These are phyloP conservation scores for Seiridium unicorne DNA, from an alignment of 2,329 filamentous ascomycete species.

Conservation along the genomic window DNA sequence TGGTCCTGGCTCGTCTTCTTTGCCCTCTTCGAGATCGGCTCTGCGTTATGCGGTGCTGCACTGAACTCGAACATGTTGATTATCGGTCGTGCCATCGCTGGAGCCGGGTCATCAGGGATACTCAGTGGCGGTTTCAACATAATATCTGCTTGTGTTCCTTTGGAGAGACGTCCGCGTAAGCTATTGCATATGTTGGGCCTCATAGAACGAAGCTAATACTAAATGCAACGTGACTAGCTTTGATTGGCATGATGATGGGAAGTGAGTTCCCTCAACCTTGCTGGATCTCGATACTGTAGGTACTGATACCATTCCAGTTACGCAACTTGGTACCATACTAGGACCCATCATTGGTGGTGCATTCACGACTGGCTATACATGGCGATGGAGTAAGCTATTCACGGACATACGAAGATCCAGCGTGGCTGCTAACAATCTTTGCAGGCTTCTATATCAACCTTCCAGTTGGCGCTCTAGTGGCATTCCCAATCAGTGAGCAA, in stretches of 20 bases:
- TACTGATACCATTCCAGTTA: neutral
- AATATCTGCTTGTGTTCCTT: conserved; percentile 9
- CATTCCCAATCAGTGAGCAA: neutral
- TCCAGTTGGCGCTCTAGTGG: conserved; percentile 1
- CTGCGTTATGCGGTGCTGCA: conserved; percentile 6
- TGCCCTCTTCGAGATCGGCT: neutral
- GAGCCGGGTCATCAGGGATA: conserved; percentile 4
- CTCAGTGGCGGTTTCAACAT: conserved; percentile 9
- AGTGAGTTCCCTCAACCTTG: neutral
- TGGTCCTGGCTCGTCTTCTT: neutral
- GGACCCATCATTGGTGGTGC: neutral
- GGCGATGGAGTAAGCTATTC: neutral
- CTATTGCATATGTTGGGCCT: neutral
- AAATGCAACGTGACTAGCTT: neutral
- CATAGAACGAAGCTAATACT: neutral
- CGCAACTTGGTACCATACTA: neutral
- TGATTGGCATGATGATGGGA: neutral
- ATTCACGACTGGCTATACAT: neutral
- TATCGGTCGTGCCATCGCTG: conserved; percentile 10
- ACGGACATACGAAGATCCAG: neutral
- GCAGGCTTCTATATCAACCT: conserved; percentile 16
- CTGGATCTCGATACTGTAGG: neutral
- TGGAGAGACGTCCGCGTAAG: conserved; percentile 4
- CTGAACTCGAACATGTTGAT: conserved; percentile 9
- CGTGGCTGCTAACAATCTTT: neutral